These are phyloP conservation scores for Rhododendron mucronatum DNA, from an alignment of 148 eudicot genomes.

Conservation along the genomic window DNA sequence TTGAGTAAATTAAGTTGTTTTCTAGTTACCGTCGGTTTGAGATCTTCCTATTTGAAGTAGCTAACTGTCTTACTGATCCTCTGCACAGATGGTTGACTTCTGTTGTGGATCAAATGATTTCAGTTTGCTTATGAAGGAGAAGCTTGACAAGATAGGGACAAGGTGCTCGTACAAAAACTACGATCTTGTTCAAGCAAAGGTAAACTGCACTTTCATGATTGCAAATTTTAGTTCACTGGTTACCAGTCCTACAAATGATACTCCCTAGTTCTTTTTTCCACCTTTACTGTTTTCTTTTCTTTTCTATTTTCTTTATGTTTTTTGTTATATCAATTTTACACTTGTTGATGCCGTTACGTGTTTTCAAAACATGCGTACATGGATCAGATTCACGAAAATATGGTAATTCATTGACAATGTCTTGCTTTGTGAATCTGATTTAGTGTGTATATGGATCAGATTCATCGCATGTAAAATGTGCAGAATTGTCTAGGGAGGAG, in stretches of 20 bases:
- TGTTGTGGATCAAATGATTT: constrained; percentile 97
- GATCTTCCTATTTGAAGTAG: not conserved
- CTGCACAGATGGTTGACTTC: constrained; percentile 84
- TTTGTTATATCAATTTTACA: not conserved
- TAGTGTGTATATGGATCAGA: not conserved
- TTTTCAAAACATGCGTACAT: not conserved
- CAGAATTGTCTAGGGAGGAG: not conserved
- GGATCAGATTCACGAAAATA: not conserved
- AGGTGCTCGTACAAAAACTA: constrained; percentile 67
- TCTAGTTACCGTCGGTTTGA: not conserved
- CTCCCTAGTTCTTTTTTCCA: not conserved
- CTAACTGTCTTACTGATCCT: constrained; percentile 11
- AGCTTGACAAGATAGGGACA: constrained; percentile 70
- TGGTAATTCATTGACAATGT: not conserved
- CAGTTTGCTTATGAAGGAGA: constrained; percentile 68
- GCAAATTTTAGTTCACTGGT: not conserved
- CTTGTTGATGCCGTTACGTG: not conserved
- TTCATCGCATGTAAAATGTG: not conserved
- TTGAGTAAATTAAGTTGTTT: not conserved
- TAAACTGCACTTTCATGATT: constrained; percentile 11
- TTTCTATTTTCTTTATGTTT: not conserved
- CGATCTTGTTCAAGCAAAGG: constrained; percentile 78
- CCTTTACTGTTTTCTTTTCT: not conserved
- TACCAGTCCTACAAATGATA: not conserved
- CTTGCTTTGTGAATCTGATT: not conserved